Conservation (phyloP, 2,329 filamentous ascomycete species). For the Laburnicola sp. region DNA sequence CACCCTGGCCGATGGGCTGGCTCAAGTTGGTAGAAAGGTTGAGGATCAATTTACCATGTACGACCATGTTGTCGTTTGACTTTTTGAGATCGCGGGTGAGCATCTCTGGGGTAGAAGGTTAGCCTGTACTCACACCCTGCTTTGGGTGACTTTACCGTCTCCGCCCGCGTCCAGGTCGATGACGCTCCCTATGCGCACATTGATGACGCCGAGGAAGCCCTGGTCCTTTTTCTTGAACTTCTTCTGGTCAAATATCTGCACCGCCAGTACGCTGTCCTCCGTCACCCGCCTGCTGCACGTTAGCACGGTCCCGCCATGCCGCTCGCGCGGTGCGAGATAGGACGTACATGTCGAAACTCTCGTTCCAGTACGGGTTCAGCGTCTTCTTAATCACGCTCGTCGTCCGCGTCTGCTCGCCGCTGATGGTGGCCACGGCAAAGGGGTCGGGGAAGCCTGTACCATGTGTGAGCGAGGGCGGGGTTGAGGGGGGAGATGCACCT, state of each 20-base stretch:
- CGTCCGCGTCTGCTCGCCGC: conserved; percentile 98
- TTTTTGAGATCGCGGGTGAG: conserved; percentile 96
- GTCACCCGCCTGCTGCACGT: conserved; percentile 71
- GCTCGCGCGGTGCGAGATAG: background rate
- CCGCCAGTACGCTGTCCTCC: conserved; percentile 94
- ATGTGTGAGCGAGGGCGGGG: conserved; percentile 32
- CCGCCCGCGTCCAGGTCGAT: conserved; percentile 87
- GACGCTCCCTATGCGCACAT: conserved; percentile 91
- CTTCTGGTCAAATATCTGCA: conserved; percentile 99
- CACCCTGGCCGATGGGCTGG: conserved; percentile 64
- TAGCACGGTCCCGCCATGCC: conserved; percentile 22
- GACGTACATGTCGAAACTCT: conserved; percentile 94
- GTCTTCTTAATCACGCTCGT: conserved; percentile 97
- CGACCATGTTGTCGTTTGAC: conserved; percentile 95
- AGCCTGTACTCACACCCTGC: conserved; percentile 18
- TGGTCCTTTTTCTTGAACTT: conserved; percentile 99
- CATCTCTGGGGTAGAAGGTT: conserved; percentile 68
- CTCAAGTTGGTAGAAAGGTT: conserved; percentile 91
- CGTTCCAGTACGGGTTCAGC: conserved; percentile 99
- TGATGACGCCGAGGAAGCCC: conserved; percentile 96
- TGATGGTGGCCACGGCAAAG: conserved; percentile 94
- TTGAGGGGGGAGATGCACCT: conserved; percentile 4
- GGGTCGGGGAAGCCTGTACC: conserved; percentile 88
- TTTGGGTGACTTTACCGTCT: conserved; percentile 66
- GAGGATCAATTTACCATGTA: conserved; percentile 96